Evolutionary conservation across 768 basidiomycete genomes (phyloP), one percentile per base, ranked within the genome.

Genomic region (Termitomyces sp.): DNA sequence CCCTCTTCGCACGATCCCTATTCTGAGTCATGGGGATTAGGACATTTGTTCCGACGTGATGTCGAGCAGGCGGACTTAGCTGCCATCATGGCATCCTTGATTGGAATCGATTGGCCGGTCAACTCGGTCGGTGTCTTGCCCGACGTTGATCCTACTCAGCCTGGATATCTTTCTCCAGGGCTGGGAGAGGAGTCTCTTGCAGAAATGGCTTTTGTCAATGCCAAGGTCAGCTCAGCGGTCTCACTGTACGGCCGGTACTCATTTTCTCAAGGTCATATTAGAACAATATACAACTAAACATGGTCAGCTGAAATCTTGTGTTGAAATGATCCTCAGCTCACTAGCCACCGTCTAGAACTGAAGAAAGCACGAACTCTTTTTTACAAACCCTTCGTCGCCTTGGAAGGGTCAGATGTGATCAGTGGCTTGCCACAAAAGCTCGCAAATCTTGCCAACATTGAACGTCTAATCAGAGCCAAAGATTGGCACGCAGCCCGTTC

Each of bases 61-160:
- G 79, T 94, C 4, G 89, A 89, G 57, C 92, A 94, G 65, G 92
- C 90, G 0, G 92, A 94, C 64, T 75, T 94, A 16, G 79, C 92
- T 9, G 77, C 87, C 3, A 74, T 94, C 48, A 92, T 94, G 87
- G 79, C 90, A 1, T 71, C 86, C 5, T 76, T 94, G 9, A 64
- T 92, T 18, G 91, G 90, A 20, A 76, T 83, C 13, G 67, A 85
- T 48, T 88, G 88, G 82, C 92, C 92, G 1, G 87, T 83, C 2
- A 94, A 94, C 65, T 88, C 87, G 0, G 90, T 91, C 20, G 92
- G 92, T 1, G 84, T 91, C 1, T 70, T 92, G 16, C 90, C 92
- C 5, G 90, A 92, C 66, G 81, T 85, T 2, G 85, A 90, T 60
- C 80, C 81, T 13, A 74, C 75, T 2, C 69, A 62, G 8, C 78